Evolutionary conservation across 1,284 basidiomycete species (phyloP), one percentile per base, ranked within the genome.

Genomic region (Acaromyces ingoldii): DNA sequence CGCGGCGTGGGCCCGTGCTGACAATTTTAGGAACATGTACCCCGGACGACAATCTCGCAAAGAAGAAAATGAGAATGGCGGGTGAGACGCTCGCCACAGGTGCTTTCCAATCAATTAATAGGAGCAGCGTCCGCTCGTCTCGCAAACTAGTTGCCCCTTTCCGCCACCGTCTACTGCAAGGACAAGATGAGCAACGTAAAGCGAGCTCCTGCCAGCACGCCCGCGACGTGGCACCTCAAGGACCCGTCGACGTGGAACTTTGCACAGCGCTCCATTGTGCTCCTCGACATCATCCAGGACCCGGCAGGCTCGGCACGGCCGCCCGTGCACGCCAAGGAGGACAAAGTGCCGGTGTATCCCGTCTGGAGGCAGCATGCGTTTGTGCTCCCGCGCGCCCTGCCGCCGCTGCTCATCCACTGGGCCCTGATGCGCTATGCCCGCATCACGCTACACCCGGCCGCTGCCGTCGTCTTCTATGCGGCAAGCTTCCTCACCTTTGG

Each of bases 341-440:
- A 42, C 28, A 21, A 21, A 22, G 53, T 67, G 0, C 67, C 67
- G 1, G 53, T 60, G 4, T 63, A 57, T 51, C 49, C 55, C 31
- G 60, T 60, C 31, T 54, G 52, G 36, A 38, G 53, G n/a, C 61
- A 66, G 5, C 65, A 68, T 33, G 21, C 57, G 10, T 63, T 53
- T 49, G 57, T 70, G 19, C 45, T 60, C 2, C 60, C 65, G 30
- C 53, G 61, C 5, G 28, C 58, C 9, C 19, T 62, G 4, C 30
- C 60, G 3, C 65, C 69, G 10, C 33, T 67, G 24, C 50, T 58
- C 2, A 28, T 62, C 19, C 62, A 69, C 19, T 64, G 56, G 40
- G 34, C 49, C 1, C 65, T 56, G 45, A 68, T 57, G 17, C 42
- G 49, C 28, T 48, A 49, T 29, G 58, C 61, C 5, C 66, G 67